Percentiles rank a stretch among this genome's conserved stretches.
Evolutionary conservation across 2,329 filamentous ascomycete species (phyloP).

Genomic region (Diaporthe sp.): DNA sequence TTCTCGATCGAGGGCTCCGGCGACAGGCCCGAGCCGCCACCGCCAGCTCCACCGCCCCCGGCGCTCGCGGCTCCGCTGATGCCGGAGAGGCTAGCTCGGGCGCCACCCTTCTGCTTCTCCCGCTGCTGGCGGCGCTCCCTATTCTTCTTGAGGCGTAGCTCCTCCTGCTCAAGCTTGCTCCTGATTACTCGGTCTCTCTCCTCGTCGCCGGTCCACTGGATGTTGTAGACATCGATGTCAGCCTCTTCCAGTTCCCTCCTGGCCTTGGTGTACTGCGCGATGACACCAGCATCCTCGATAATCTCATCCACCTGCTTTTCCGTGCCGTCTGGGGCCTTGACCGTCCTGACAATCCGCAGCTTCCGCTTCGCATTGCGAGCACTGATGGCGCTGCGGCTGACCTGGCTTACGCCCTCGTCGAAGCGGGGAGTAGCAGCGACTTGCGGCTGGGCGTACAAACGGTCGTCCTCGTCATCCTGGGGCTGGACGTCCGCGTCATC

Average conservation of each 20-base stretch:
- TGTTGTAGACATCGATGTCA: conserved; percentile 74
- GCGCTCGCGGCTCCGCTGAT: conserved; percentile 57
- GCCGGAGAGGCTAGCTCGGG: conserved; percentile 36
- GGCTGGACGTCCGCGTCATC: conserved; percentile 72
- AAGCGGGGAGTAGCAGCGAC: conserved; percentile 76
- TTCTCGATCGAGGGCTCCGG: conserved; percentile 64
- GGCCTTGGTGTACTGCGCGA: conserved; percentile 87
- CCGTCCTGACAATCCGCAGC: conserved; percentile 79
- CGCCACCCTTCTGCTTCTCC: conserved; percentile 82
- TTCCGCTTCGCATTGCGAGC: conserved; percentile 70
- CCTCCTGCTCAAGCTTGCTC: conserved; percentile 77
- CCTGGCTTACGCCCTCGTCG: conserved; percentile 86
- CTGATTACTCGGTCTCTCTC: conserved; percentile 75
- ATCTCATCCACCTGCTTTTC: conserved; percentile 75
- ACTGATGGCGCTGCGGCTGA: conserved; percentile 78
- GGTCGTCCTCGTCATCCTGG: conserved; percentile 73
- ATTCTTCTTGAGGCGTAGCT: conserved; percentile 89
- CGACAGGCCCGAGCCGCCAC: conserved; percentile 49
- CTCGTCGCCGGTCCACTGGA: conserved; percentile 75
- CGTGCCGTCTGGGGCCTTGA: conserved; percentile 60
- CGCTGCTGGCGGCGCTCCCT: conserved; percentile 90
- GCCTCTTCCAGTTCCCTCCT: conserved; percentile 79
- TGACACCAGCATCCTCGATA: conserved; percentile 86
- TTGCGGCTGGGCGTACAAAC: conserved; percentile 80
- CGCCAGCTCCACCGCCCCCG: conserved; percentile 52